Conservation (phyloP, 2,329 filamentous ascomycete genomes). For the Microcera coccophila region DNA sequence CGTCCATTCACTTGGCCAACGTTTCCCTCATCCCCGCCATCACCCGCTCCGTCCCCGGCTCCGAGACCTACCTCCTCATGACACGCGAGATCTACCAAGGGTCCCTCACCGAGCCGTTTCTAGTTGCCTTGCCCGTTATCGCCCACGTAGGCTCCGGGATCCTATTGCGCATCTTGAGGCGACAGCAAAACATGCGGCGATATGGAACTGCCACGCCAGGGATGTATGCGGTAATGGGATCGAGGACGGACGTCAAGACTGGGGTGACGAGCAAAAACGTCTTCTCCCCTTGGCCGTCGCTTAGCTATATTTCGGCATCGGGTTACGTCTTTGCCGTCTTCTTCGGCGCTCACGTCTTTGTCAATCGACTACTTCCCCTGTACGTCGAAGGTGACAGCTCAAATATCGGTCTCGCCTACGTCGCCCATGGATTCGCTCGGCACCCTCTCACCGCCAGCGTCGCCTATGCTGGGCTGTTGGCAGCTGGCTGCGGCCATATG, state of each 20-base stretch:
- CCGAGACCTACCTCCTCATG: constrained; percentile 84
- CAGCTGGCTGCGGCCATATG: constrained; percentile 69
- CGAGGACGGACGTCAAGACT: constrained; percentile 29
- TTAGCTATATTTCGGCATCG: constrained; percentile 66
- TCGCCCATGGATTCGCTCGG: constrained; percentile 78
- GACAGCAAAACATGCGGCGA: constrained; percentile 64
- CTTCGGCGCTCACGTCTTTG: constrained; percentile 65
- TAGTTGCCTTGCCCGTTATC: constrained; percentile 70
- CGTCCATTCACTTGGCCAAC: constrained; percentile 72
- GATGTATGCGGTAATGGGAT: constrained; percentile 40
- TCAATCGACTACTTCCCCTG: constrained; percentile 74
- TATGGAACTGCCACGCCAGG: constrained; percentile 68
- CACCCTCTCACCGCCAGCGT: constrained; percentile 63
- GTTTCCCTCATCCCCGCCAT: constrained; percentile 76
- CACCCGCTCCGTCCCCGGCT: constrained; percentile 67
- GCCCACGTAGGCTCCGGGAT: constrained; percentile 76
- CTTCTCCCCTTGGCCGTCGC: constrained; percentile 57
- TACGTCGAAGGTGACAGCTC: constrained; percentile 77
- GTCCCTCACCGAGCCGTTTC: constrained; percentile 69
- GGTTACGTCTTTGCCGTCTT: constrained; percentile 69
- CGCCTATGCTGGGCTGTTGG: constrained; percentile 66
- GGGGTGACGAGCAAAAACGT: constrained; percentile 26
- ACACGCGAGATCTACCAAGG: constrained; percentile 92
- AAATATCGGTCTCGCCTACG: constrained; percentile 78
- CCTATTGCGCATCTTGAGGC: constrained; percentile 69